These are phyloP conservation scores for Micractinium conductrix DNA, from an alignment of 139 green algal species.

Conservation along the genomic window DNA sequence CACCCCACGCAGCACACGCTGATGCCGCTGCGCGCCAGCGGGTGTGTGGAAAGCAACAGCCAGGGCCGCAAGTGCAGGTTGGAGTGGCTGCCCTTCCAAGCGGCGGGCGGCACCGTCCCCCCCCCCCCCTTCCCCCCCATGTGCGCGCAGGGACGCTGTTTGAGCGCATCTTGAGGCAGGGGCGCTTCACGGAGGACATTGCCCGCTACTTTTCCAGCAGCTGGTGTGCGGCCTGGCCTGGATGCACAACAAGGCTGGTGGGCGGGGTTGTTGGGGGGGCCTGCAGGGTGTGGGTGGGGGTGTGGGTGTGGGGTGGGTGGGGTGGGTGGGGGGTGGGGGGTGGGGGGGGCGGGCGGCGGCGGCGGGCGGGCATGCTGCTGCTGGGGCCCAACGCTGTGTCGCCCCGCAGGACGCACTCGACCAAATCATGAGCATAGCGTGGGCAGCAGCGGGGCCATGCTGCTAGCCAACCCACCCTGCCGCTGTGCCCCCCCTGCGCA, in stretches of 20 bases:
- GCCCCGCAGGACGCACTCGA: too few species aligned
- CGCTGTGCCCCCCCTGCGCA: constrained; percentile 25
- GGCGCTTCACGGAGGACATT: constrained; percentile 94
- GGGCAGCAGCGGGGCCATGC: too few species aligned
- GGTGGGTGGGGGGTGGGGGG: neutral
- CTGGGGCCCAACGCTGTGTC: too few species aligned
- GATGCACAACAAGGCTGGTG: constrained; percentile 83
- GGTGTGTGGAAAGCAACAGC: too few species aligned
- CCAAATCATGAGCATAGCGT: too few species aligned
- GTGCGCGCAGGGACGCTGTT: constrained; percentile 98
- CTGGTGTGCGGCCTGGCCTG: constrained; percentile 93
- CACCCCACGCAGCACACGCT: too few species aligned
- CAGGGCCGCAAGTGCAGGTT: too few species aligned
- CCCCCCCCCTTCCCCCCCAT: too few species aligned
- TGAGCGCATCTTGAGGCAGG: constrained; percentile 88
- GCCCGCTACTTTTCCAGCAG: constrained; percentile 99
- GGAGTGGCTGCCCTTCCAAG: too few species aligned
- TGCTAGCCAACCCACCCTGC: neutral
- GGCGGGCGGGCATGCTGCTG: neutral
- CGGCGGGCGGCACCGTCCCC: too few species aligned
- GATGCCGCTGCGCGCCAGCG: too few species aligned
- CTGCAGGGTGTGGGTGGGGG: too few species aligned
- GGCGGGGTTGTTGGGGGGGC: neutral
- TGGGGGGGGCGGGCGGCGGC: neutral
- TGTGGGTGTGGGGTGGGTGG: neutral